Evolutionary conservation across 345 rosid genomes (phyloP).

Genomic region (Brassica nigra): DNA sequence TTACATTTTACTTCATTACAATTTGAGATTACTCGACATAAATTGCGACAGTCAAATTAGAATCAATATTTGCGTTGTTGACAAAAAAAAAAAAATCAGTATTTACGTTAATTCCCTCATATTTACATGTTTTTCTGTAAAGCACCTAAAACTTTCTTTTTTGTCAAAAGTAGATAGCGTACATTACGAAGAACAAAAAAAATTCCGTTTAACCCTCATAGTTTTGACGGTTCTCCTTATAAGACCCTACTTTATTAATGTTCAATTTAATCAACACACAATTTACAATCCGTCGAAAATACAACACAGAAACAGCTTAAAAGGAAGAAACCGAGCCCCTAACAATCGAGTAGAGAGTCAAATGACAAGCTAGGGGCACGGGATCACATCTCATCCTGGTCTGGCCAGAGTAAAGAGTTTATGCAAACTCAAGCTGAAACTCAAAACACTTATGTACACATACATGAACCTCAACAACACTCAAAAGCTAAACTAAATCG

Average conservation of each 20-base stretch:
- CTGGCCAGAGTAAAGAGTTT: constrained; percentile 13
- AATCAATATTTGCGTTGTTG: too few relatives aligned
- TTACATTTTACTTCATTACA: not conserved
- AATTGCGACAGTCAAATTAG: not conserved
- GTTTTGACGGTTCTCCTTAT: not conserved
- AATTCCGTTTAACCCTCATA: not conserved
- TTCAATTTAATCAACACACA: not conserved
- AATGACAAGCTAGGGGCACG: not conserved
- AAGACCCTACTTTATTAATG: not conserved
- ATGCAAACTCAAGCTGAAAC: constrained; percentile 23
- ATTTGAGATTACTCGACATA: not conserved
- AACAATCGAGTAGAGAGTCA: constrained; percentile 11
- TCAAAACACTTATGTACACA: constrained; percentile 17
- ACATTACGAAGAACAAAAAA: too few relatives aligned
- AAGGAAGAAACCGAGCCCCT: not conserved
- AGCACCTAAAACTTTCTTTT: not conserved
- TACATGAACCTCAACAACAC: constrained; percentile 14
- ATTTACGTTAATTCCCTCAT: not conserved
- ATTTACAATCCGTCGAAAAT: not conserved
- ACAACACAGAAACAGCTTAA: constrained; percentile 4
- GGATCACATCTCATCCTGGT: not conserved
- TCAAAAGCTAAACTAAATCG: constrained; percentile 23
- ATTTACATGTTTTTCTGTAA: not conserved
- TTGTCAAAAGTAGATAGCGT: too few relatives aligned
- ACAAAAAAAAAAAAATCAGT: not conserved